These are phyloP conservation scores for Chrysopogon serrulatus DNA, from an alignment of 176 grass and related monocot genomes.

Conservation along the genomic window DNA sequence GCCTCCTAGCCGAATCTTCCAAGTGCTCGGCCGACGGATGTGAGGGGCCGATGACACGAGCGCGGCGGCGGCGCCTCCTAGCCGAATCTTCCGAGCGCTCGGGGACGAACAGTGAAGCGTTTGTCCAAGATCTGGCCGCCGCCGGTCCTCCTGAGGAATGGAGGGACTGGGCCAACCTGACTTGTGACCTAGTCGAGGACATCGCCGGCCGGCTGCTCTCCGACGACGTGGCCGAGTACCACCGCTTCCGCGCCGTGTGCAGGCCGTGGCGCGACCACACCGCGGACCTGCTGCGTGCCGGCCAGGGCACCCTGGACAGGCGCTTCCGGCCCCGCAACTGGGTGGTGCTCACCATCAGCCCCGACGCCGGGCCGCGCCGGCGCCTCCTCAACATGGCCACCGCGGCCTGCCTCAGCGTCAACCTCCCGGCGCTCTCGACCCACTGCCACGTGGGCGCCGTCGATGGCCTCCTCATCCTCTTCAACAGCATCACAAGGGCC, in stretches of 20 bases:
- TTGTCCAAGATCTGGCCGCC: too few species aligned
- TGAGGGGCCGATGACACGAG: neutral
- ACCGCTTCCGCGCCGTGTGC: neutral
- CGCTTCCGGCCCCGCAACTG: constrained; percentile 15
- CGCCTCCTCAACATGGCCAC: neutral
- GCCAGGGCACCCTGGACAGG: neutral
- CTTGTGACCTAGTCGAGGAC: neutral
- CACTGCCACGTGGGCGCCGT: neutral
- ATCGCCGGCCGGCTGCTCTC: neutral
- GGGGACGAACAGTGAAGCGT: neutral
- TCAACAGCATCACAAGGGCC: neutral
- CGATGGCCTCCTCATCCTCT: neutral
- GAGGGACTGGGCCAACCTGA: constrained; percentile 12
- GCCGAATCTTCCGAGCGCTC: neutral
- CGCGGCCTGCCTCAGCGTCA: neutral
- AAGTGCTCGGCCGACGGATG: neutral
- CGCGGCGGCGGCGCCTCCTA: neutral
- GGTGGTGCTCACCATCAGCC: neutral
- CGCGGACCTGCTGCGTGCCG: neutral
- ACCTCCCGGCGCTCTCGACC: neutral
- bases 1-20: neutral
- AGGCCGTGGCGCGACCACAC: neutral
- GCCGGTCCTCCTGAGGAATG: neutral
- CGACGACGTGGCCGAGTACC: neutral
- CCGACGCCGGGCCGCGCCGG: neutral